Evolutionary conservation across 176 grass and related monocot genomes (phyloP).

Genomic region (Saccharum officinarum): DNA sequence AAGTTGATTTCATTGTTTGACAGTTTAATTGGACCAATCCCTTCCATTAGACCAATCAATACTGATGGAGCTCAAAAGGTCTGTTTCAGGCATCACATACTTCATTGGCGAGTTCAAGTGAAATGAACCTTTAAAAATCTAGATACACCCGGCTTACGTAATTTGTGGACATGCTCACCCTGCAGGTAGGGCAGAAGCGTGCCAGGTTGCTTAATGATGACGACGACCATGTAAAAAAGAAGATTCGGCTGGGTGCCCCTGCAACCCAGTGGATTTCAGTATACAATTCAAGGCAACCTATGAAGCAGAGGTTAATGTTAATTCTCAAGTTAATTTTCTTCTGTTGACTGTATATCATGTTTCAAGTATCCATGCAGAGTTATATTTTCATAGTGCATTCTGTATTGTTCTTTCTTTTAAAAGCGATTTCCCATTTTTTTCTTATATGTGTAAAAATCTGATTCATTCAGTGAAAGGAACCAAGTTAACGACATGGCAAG

Average conservation of each 20-base stretch:
- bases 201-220: slow-evolving; percentile 67
- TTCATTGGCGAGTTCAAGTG: neutral
- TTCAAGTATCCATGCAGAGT: neutral
- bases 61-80: slow-evolving; percentile 89
- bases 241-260: slow-evolving; percentile 63
- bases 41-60: slow-evolving; percentile 78
- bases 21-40: slow-evolving; percentile 73
- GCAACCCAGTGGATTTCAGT: slow-evolving; percentile 93
- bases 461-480: neutral
- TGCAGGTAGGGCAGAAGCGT: slow-evolving; percentile 88
- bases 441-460: neutral
- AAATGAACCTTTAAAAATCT: slow-evolving; percentile 3
- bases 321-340: slow-evolving; percentile 32
- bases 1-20: slow-evolving; percentile 89
- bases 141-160: neutral
- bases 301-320: slow-evolving; percentile 74
- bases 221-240: slow-evolving; percentile 67
- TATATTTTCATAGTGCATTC: neutral
- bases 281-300: slow-evolving; percentile 72
- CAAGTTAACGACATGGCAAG: neutral
- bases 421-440: neutral
- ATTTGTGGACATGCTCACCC: neutral
- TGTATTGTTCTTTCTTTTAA: neutral
- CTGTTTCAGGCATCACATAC: slow-evolving; percentile 13
- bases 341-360: neutral